These are phyloP conservation scores for Thielaviopsis populi DNA, from an alignment of 2,329 filamentous ascomycete species.

Conservation along the genomic window DNA sequence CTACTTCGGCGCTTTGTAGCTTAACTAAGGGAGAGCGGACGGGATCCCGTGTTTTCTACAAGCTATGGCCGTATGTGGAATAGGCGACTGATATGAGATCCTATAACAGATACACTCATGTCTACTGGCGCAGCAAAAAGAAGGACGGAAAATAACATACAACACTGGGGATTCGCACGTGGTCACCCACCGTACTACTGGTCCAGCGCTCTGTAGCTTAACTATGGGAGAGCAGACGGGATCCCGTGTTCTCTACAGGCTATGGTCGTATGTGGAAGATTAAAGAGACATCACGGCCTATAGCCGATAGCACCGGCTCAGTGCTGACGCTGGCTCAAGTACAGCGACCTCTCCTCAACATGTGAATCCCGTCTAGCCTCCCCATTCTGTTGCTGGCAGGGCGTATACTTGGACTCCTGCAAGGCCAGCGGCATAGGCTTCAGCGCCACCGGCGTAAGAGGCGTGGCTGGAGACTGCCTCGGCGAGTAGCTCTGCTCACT, in stretches of 20 bases:
- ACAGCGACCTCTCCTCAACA: neutral
- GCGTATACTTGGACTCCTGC: neutral
- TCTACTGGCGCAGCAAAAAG: neutral
- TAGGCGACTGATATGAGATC: neutral
- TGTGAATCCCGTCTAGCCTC: neutral
- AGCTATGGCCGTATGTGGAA: constrained; percentile 16
- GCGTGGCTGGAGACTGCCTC: neutral
- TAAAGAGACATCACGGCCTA: neutral
- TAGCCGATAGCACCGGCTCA: neutral
- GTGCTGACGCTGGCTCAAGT: neutral
- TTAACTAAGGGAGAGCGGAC: constrained; percentile 13
- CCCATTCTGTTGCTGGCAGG: neutral
- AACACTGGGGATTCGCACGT: constrained; percentile 2
- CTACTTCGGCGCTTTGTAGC: constrained; percentile 10
- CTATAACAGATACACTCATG: too few species aligned
- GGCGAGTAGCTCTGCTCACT: neutral
- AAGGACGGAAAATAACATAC: neutral
- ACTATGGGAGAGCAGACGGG: constrained; percentile 2
- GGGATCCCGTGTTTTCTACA: constrained; percentile 11
- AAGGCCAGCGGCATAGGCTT: neutral
- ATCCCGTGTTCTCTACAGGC: constrained; percentile 4
- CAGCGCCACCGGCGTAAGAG: neutral
- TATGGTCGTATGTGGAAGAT: neutral
- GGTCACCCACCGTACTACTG: constrained; percentile 5
- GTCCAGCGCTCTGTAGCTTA: constrained; percentile 5